These are phyloP conservation scores for Cyclospora cayetanensis DNA, from an alignment of 169 alveolate genomes.

Conservation along the genomic window DNA sequence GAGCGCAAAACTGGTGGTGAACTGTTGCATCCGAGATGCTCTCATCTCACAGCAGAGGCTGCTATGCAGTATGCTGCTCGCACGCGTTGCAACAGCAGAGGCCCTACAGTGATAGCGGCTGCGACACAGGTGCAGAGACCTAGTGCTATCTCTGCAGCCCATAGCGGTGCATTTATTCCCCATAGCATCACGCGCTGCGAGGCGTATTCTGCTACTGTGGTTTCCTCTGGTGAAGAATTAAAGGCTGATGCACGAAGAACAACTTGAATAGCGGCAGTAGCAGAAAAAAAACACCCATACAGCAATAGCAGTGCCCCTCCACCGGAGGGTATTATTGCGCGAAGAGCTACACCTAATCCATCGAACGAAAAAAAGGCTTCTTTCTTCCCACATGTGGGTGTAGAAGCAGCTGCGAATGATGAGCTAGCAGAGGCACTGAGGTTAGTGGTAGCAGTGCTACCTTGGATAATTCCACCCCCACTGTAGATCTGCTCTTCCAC, in stretches of 20 bases:
- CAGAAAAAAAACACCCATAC: conserved; percentile 1
- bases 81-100: background rate
- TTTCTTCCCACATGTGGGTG: background rate
- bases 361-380: background rate
- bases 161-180: background rate
- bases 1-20: too few species aligned
- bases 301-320: background rate
- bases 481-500: background rate
- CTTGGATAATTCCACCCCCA: too few species aligned
- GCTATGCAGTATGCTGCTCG: background rate
- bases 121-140: conserved; percentile 1
- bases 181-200: conserved; percentile 23
- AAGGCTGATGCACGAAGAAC: background rate
- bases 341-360: background rate
- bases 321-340: conserved; percentile 25
- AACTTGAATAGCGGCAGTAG: conserved; percentile 20
- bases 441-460: background rate
- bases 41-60: background rate
- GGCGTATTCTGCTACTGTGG: background rate
- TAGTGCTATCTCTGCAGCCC: conserved; percentile 28
- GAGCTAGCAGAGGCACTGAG: background rate
- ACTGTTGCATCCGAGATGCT: too few species aligned
- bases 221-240: background rate
- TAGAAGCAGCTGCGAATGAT: background rate
- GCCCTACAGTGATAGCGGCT: conserved; percentile 8